Evolutionary conservation across 257 asterid species (phyloP).

Genomic region (Echium plantagineum): DNA sequence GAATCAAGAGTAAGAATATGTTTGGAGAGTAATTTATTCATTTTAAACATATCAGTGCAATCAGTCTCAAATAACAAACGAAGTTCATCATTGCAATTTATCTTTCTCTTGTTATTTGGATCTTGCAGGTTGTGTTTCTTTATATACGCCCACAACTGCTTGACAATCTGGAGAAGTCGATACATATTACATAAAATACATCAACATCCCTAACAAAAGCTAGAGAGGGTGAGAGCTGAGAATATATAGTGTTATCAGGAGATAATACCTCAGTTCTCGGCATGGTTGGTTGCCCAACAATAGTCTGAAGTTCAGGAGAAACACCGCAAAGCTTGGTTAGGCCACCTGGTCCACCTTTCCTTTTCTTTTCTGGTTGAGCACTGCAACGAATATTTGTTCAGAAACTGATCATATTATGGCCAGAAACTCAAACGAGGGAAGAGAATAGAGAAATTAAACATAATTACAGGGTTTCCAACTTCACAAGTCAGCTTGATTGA

Average conservation of each 20-base stretch:
- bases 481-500: too few species aligned
- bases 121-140: constrained; percentile 33
- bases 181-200: constrained; percentile 7
- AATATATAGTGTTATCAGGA: neutral
- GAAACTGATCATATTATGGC: constrained; percentile 1
- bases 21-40: constrained; percentile 30
- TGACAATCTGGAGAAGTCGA: constrained; percentile 49
- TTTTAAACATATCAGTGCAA: constrained; percentile 32
- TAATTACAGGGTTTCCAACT: neutral
- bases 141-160: constrained; percentile 42
- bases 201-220: neutral
- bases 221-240: too few species aligned
- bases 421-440: neutral
- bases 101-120: constrained; percentile 27
- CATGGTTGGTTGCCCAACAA: constrained; percentile 72
- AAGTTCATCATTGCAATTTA: constrained; percentile 28
- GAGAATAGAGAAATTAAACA: neutral
- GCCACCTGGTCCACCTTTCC: constrained; percentile 90
- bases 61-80: constrained; percentile 28
- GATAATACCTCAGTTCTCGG: constrained; percentile 74
- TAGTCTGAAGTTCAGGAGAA: constrained; percentile 71
- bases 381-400: constrained; percentile 20
- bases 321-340: constrained; percentile 79
- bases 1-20: constrained; percentile 29
- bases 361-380: constrained; percentile 51